Percentiles rank a stretch among this genome's conserved stretches.
phyloP scores from a whole-genome alignment of 2,329 filamentous ascomycete species.

The Fusarium compactum region DNA sequence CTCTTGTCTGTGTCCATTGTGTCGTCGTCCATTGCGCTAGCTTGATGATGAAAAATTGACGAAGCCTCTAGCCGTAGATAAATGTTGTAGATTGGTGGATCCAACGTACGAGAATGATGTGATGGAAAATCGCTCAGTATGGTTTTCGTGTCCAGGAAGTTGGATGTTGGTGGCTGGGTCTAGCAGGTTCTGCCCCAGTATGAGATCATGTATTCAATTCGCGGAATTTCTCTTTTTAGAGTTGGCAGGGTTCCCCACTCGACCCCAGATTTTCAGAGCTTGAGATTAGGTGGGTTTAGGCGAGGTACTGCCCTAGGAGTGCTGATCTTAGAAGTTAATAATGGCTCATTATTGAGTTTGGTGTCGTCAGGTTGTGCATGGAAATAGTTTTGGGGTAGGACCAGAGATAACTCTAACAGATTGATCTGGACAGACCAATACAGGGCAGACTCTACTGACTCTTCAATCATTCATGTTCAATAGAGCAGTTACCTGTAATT shows the following conservation, averaged over 20 bases:
- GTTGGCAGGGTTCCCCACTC: slow-evolving; percentile 8
- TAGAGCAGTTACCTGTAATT: too few relatives aligned
- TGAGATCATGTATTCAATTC: neutral
- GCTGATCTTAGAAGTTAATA: neutral
- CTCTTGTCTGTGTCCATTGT: slow-evolving; percentile 3
- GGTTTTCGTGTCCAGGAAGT: neutral
- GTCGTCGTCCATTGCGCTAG: slow-evolving; percentile 10
- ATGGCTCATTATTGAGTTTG: neutral
- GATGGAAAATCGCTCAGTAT: neutral
- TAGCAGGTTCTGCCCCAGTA: neutral
- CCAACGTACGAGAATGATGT: neutral
- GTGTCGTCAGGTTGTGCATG: rapidly evolving
- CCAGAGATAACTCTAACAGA: too few relatives aligned
- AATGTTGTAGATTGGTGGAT: neutral
- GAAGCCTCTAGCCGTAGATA: neutral
- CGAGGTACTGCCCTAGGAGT: neutral
- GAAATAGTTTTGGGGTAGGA: too few relatives aligned
- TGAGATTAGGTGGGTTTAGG: neutral
- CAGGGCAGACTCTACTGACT: too few relatives aligned
- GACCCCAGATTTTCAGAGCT: neutral
- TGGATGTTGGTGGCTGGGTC: neutral
- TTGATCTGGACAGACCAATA: too few relatives aligned
- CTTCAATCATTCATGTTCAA: neutral
- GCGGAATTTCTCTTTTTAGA: neutral
- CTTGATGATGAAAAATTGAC: neutral